A percentile compares a stretch with the other conserved stretches of the same genome.
Evolutionary conservation across 176 grass and related monocot genomes (phyloP).

Genomic region (Eleusine coracana): DNA sequence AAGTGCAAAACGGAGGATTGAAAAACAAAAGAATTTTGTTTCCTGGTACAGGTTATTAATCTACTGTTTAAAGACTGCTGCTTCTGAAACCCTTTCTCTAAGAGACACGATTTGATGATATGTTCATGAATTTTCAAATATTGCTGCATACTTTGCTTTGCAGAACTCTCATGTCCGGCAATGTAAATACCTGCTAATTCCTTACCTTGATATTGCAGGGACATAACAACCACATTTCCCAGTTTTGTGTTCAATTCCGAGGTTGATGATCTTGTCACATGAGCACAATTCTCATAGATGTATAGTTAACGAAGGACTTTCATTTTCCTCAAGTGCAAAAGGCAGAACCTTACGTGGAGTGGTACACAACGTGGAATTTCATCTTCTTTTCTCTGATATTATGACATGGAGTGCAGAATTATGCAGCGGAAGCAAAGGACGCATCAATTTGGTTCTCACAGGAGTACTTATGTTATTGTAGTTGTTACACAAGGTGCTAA

Average conservation of each 20-base stretch:
- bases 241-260: constrained; percentile 93
- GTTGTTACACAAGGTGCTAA: not conserved
- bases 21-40: not conserved
- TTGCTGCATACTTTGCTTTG: constrained; percentile 23
- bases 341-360: not conserved
- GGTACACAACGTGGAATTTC: constrained; percentile 1
- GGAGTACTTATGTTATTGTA: constrained; percentile 14
- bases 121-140: not conserved
- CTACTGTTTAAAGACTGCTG: not conserved
- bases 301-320: constrained; percentile 38
- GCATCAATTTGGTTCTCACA: not conserved
- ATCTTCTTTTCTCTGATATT: not conserved
- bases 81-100: constrained; percentile 1
- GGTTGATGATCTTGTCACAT: constrained; percentile 81
- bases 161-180: constrained; percentile 21
- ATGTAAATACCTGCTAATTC: not conserved
- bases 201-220: constrained; percentile 56
- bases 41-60: not conserved
- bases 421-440: not conserved
- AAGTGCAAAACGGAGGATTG: too few relatives aligned
- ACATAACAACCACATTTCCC: constrained; percentile 99
- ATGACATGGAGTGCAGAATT: constrained; percentile 4
- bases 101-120: not conserved
- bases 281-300: constrained; percentile 30
- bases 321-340: constrained; percentile 9